Evolutionary conservation across 2,329 filamentous ascomycete genomes (phyloP).

Genomic region (Penicillium sp.): DNA sequence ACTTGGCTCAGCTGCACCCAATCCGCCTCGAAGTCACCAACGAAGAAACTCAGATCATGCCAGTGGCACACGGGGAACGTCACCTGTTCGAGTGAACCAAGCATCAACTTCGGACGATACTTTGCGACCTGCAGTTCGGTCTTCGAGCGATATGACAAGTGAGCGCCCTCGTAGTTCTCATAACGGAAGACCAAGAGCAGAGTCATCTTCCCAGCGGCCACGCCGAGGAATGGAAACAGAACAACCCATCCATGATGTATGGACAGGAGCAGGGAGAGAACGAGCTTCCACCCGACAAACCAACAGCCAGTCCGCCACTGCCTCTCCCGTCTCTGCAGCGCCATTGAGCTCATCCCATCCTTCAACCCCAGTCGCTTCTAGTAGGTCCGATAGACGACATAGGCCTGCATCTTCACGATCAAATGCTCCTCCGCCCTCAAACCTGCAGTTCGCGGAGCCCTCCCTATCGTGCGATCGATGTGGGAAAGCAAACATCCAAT

Average conservation of each 20-base stretch:
- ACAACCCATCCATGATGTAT: conserved; percentile 26
- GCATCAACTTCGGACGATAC: conserved; percentile 37
- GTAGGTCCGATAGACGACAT: conserved; percentile 23
- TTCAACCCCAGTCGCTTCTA: conserved; percentile 16
- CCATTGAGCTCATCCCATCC: conserved; percentile 5
- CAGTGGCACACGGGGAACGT: conserved; percentile 31
- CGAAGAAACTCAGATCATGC: conserved; percentile 39
- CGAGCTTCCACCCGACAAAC: conserved; percentile 19
- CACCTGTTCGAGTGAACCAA: conserved; percentile 32
- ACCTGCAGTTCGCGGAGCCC: conserved; percentile 63
- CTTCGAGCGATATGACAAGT: conserved; percentile 38
- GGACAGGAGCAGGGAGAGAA: conserved; percentile 23
- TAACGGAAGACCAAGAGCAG: conserved; percentile 22
- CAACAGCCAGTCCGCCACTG: conserved; percentile 24
- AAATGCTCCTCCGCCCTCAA: conserved; percentile 24
- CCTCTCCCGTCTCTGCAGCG: conserved; percentile 22
- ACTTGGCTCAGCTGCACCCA: conserved; percentile 29
- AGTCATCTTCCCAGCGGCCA: conserved; percentile 25
- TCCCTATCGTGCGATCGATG: conserved; percentile 74
- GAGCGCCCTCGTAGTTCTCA: conserved; percentile 32
- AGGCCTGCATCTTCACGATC: conserved; percentile 34
- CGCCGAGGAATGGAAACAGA: conserved; percentile 37
- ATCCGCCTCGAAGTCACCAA: conserved; percentile 29
- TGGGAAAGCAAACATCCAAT: conserved; percentile 70
- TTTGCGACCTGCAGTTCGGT: conserved; percentile 33